Base-by-base conservation (phyloP, 495 filamentous ascomycete genomes). In the Cladorrhinum samala region DNA sequence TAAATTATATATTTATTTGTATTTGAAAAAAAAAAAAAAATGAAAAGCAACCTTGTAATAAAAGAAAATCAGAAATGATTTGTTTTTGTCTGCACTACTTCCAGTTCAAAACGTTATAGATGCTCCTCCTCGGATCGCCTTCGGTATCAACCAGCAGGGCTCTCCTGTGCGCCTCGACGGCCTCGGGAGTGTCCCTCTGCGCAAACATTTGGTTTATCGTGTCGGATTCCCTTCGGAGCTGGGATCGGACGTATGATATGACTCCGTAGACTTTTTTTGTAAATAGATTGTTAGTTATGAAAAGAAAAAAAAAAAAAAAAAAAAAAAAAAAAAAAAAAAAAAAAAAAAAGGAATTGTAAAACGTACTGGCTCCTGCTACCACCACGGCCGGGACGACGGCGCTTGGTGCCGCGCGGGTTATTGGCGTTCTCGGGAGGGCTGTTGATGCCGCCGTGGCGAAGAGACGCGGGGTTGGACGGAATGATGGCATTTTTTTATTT, bases 101-200 rank as follows among this genome's bases (percentile, higher is more conserved):
- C 45, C 45, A 47, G 16, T 47, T 47, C 45, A 47, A 16, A 18
- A 47, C 24, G 24, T 47, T 47, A 23, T 47, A 47, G 24, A 23
- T 20, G 3, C 20, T 47, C 18, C 24, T 27, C 11, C 45, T 47
- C 2, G 45, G 45, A 23, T 47, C 45, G 3, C 45, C 45, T 14
- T 47, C 45, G 2, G 45, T 47, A 18, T 47, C 45, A 11, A 47
- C 24, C 23, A 47, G 20, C 9, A 47, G 45, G 4, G 19, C 14
- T 47, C 45, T 47, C 24, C 45, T 24, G n/a, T 17, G 21, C n/a
- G 45, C 27, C 20, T 33, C 23, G 3, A 25, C 24, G 3, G 24
- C 45, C 0, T 20, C 45, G 5, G 45, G 45, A 2, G 45, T 47
- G 24, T 47, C 24, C 16, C 24, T 14, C 24, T 47, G 45, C 2